Evolutionary conservation across 2,329 filamentous ascomycete species (phyloP), one percentile per base, ranked within the genome.

Genomic region (Myriosclerotinia duriaeana): DNA sequence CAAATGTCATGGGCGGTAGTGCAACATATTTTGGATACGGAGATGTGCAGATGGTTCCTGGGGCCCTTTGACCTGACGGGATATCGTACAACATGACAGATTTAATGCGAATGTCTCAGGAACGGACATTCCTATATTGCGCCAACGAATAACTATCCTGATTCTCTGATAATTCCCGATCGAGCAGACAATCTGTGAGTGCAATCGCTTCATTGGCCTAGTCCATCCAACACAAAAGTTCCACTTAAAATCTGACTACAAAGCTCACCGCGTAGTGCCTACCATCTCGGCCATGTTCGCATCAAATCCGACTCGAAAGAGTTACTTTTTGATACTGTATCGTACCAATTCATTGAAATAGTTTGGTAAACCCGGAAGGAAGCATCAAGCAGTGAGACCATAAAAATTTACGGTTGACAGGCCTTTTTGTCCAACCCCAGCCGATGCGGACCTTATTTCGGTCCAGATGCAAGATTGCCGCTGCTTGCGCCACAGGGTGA

Each of bases 381-480:
- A 48, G 9, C 44, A 1, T 48, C 20, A 44, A 55, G 53, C 20
- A 22, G 34, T 38, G 53, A 55, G 5, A 38, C 34, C 34, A 38
- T n/a, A 54, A 14, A 9, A 38, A 2, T 30, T 38, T 55, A 22
- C 14, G 14, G n/a, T 56, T 14, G 14, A n/a, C 7, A 38, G 7
- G 54, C 54, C n/a, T 34, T 56, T 1, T 26, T 17, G 8, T 42
- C 38, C 40, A 30, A 56, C 54, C n/a, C 14, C 9, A 40, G 3
- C 6, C 5, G 38, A 40, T 14, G 38, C 6, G 46, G 46, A 50
- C 46, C 46, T 50, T 22, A 11, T n/a, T 48, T 48, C 17, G 20
- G 20, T 11, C 20, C 8, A 48, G 38, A 36, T 26, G 22, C 54
- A 56, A 56, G 54, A 56, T 56, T 56, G 38, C 54, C 54, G 54